Conservation (phyloP, 2,329 filamentous ascomycete species). For the Exophiala viscosa region DNA sequence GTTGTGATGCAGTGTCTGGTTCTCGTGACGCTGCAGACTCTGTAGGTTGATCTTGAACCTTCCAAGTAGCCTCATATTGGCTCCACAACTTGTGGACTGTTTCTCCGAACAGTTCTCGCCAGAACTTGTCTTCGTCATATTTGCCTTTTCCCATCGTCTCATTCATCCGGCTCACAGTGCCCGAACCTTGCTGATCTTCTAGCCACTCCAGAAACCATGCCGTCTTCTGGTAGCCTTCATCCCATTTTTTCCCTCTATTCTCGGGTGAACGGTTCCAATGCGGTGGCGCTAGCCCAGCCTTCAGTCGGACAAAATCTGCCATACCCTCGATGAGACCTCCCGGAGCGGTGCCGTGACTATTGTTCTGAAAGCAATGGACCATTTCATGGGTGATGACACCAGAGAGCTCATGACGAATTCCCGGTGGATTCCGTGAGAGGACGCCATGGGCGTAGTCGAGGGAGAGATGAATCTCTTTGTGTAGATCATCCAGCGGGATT, state of each 20-base stretch:
- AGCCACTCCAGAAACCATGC: conserved; percentile 88
- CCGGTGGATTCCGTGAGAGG: conserved; percentile 14
- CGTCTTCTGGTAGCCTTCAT: conserved; percentile 83
- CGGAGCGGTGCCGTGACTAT: conserved; percentile 57
- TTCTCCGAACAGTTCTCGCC: conserved; percentile 64
- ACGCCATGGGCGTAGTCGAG: conserved; percentile 62
- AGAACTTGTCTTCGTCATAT: conserved; percentile 65
- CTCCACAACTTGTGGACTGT: conserved; percentile 68
- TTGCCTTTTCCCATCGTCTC: conserved; percentile 59
- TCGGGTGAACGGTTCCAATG: conserved; percentile 67
- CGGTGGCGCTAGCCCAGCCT: conserved; percentile 67
- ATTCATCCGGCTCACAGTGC: conserved; percentile 61
- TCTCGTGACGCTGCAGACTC: conserved; percentile 2
- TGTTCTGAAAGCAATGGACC: conserved; percentile 90
- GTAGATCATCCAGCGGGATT: conserved; percentile 71
- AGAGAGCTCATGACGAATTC: conserved; percentile 57
- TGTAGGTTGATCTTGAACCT: conserved; percentile 30
- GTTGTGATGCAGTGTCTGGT: conserved; percentile 4
- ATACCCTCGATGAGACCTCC: conserved; percentile 85
- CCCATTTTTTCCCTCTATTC: conserved; percentile 63
- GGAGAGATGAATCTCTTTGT: conserved; percentile 91
- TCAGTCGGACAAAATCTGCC: conserved; percentile 85
- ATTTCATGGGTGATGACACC: conserved; percentile 90
- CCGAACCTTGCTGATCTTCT: conserved; percentile 61
- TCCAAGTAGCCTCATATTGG: conserved; percentile 60